These are phyloP conservation scores for Helicostylum pulchrum DNA, from an alignment of 192 early-diverging fungal genomes.

Conservation along the genomic window DNA sequence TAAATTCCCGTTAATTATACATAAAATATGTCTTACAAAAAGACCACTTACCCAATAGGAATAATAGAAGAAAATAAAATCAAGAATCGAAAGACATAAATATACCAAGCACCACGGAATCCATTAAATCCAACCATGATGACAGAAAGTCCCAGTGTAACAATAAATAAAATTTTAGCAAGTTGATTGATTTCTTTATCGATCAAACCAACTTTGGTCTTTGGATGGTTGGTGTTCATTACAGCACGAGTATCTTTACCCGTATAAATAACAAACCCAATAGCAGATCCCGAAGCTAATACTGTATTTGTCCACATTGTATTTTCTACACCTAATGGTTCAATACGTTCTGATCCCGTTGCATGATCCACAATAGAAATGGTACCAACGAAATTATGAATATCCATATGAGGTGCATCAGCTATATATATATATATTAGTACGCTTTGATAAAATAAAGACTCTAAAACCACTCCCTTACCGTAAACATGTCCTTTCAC, in stretches of 20 bases:
- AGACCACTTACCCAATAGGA: constrained; percentile 72
- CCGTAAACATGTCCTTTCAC: constrained; percentile 74
- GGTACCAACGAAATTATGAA: constrained; percentile 87
- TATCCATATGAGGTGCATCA: constrained; percentile 90
- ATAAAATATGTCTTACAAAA: too few relatives aligned
- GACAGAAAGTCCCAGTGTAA: constrained; percentile 80
- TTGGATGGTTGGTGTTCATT: constrained; percentile 92
- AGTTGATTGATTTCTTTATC: constrained; percentile 91
- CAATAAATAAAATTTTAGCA: constrained; percentile 88
- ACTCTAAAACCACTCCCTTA: constrained; percentile 12
- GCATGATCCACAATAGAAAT: constrained; percentile 43
- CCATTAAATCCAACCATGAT: constrained; percentile 88
- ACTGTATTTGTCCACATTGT: constrained; percentile 96
- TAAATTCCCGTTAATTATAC: not conserved
- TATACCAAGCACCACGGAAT: constrained; percentile 88
- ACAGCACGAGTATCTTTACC: constrained; percentile 92
- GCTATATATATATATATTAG: constrained; percentile 38
- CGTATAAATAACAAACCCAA: constrained; percentile 89
- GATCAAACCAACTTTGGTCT: constrained; percentile 90
- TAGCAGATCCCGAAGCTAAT: constrained; percentile 83
- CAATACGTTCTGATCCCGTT: constrained; percentile 40
- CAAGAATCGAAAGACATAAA: constrained; percentile 89
- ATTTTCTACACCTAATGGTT: constrained; percentile 84
- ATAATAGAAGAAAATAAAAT: constrained; percentile 97
- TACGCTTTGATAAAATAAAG: not conserved